Percentiles rank a stretch among this genome's conserved stretches.
These are phyloP conservation scores for Backusella tuberculispora DNA, from an alignment of 192 early-diverging fungal species.

Conservation along the genomic window DNA sequence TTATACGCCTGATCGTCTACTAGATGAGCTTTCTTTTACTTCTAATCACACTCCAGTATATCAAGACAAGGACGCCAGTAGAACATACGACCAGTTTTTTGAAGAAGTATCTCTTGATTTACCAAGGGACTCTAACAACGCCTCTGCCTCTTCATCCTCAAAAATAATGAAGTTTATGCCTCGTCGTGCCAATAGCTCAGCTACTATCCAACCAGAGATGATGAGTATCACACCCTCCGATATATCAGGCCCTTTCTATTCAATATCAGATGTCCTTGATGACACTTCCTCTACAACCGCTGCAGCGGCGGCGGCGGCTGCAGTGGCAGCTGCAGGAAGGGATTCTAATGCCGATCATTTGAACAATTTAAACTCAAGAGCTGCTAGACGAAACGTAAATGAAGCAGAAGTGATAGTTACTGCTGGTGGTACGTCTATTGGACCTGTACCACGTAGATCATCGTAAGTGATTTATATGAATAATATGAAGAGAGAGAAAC, in stretches of 20 bases:
- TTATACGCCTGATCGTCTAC: conserved; percentile 30
- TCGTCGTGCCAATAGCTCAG: conserved; percentile 21
- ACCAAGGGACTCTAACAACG: conserved; percentile 19
- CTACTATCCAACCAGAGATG: neutral
- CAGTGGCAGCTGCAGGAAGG: conserved; percentile 1
- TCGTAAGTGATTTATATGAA: conserved; percentile 28
- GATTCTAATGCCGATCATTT: conserved; percentile 10
- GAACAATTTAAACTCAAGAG: conserved; percentile 17
- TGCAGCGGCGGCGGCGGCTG: neutral
- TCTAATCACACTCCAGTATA: neutral
- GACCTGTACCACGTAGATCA: conserved; percentile 21
- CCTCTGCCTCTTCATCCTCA: neutral
- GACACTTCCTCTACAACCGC: conserved; percentile 22
- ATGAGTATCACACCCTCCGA: conserved; percentile 26
- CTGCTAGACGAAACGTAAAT: conserved; percentile 32
- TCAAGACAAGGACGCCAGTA: conserved; percentile 8
- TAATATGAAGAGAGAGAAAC: neutral
- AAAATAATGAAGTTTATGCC: conserved; percentile 39
- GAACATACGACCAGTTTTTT: conserved; percentile 43
- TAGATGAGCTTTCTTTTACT: conserved; percentile 30
- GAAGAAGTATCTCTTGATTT: conserved; percentile 48
- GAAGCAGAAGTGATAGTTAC: conserved; percentile 34
- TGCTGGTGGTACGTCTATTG: conserved; percentile 35
- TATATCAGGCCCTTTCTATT: conserved; percentile 42
- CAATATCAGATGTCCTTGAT: conserved; percentile 41